Base-by-base conservation (phyloP, 495 filamentous ascomycete species). In the Opeltia flavorubescens region DNA sequence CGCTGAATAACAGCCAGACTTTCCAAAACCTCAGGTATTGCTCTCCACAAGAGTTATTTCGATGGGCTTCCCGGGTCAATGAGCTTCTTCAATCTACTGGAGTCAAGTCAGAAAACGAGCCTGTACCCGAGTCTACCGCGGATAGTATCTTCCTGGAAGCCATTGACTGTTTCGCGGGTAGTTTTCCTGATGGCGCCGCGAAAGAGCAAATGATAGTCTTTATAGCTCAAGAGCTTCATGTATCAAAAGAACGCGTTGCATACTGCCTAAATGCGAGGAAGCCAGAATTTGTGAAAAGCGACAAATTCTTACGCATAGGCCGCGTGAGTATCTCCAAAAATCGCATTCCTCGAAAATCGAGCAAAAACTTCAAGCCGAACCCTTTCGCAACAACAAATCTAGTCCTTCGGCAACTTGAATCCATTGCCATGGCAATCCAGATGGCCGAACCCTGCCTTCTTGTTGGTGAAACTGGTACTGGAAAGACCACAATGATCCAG, bases 381-480 rank as follows among this genome's bases (percentile, higher is more conserved):
- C 77, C 79, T 0, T 89, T 89, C 51, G 82, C 85, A 15, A 80
- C 72, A 13, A 88, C 83, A n/a, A 72, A 66, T 20, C 81, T 86
- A 56, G 82, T 81, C 0, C 71, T 75, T 43, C 66, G 80, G 45
- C 60, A 85, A 8, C 65, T 96, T 50, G 91, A 99, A 57, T 84
- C 89, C 59, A 81, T 95, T 48, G 80, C 83, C 4, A 79, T 83
- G 25, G 80, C 88, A 1, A 74, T 95, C 12, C 76, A 82, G 47
- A 78, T 88, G 61, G 74, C 77, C 3, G 93, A 99, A 57, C 91
- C 93, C 2, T 75, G 94, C 7, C 65, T 99, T 24, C 76, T 99
- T 43, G 91, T 99, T 30, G 93, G 93, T 51, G 93, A 99, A 65
- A 99, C 93, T 2, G 93, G 93, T 64, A 94, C 91, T 42, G 93